These are phyloP conservation scores for Fusarium miscanthi DNA, from an alignment of 2,329 filamentous ascomycete genomes.

Conservation along the genomic window DNA sequence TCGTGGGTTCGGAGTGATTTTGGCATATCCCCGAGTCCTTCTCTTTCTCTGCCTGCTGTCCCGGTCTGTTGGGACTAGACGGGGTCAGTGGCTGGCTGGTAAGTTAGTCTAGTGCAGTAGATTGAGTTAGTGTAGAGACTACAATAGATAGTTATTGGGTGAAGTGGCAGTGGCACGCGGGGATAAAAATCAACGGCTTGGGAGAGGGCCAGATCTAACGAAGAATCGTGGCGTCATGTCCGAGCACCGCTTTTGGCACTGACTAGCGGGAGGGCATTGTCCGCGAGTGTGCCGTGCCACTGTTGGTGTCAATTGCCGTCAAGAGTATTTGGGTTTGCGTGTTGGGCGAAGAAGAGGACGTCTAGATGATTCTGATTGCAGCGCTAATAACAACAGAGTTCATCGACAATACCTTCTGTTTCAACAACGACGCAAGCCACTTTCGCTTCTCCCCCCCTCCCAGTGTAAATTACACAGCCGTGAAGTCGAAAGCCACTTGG, in stretches of 20 bases:
- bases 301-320: neutral
- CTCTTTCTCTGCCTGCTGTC: neutral
- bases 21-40: neutral
- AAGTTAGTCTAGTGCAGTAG: neutral
- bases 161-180: neutral
- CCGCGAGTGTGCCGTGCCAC: neutral
- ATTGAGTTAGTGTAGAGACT: neutral
- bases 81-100: slow-evolving; percentile 5
- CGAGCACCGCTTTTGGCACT: neutral
- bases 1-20: neutral
- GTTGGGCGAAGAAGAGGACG: neutral
- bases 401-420: neutral
- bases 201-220: neutral
- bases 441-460: too few species aligned
- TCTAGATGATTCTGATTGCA: neutral
- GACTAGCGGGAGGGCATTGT: neutral
- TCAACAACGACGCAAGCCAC: neutral
- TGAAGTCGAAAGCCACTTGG: slow-evolving; percentile 1
- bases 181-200: slow-evolving; percentile 11
- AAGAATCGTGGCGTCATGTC: slow-evolving; percentile 12
- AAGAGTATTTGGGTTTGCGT: neutral
- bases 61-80: slow-evolving; percentile 1
- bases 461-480: neutral
- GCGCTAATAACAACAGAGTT: slow-evolving; percentile 11
- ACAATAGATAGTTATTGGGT: too few species aligned